A percentile compares a stretch with the other conserved stretches of the same genome.
Evolutionary conservation across 495 filamentous ascomycete genomes (phyloP).

Genomic region (Podospora pseudoanserina): DNA sequence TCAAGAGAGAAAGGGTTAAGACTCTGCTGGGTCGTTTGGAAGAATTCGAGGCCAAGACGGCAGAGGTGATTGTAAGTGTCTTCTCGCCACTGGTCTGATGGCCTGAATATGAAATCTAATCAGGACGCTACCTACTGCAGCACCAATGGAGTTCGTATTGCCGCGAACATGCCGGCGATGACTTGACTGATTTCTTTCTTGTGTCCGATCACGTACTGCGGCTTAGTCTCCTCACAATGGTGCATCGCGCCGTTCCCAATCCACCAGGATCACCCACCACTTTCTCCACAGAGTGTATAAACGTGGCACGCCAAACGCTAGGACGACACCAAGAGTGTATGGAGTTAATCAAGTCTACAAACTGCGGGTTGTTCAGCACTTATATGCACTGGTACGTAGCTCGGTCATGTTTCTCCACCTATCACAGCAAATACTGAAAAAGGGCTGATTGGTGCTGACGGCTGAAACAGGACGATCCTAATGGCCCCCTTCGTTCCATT

Average conservation of each 20-base stretch:
- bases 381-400: slow-evolving; percentile 59
- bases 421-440: background rate
- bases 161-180: slow-evolving; percentile 7
- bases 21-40: background rate
- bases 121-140: background rate
- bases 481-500: slow-evolving; percentile 65
- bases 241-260: slow-evolving; percentile 59
- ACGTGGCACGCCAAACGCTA: slow-evolving; percentile 52
- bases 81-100: background rate
- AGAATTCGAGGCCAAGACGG: slow-evolving; percentile 6
- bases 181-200: slow-evolving; percentile 42
- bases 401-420: background rate
- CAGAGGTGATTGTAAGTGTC: background rate
- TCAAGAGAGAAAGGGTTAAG: slow-evolving; percentile 7
- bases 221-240: slow-evolving; percentile 49
- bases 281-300: slow-evolving; percentile 56
- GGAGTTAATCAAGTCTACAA: slow-evolving; percentile 41
- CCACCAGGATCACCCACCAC: slow-evolving; percentile 40
- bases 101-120: background rate
- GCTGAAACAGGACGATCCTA: slow-evolving; percentile 52
- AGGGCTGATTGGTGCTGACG: background rate
- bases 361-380: slow-evolving; percentile 44
- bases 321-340: slow-evolving; percentile 51
- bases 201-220: slow-evolving; percentile 54
- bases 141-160: slow-evolving; percentile 1